Conservation (phyloP, 164 flowering plant species). For the Magnolia officinalis region DNA sequence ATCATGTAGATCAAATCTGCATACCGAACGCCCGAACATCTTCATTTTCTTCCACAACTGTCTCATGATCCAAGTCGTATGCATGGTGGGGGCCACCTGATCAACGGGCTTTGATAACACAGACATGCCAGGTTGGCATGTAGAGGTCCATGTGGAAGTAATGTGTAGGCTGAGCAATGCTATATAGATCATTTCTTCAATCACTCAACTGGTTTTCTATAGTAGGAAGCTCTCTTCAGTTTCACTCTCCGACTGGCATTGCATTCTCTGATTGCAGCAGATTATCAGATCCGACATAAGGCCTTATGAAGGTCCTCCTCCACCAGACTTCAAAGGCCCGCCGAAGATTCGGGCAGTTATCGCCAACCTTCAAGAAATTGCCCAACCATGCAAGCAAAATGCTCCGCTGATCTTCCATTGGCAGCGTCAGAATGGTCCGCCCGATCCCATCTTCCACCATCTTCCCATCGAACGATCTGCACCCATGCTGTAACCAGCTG, state of each 20-base stretch:
- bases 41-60: too few relatives aligned
- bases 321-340: slow-evolving; percentile 99
- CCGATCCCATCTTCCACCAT: slow-evolving; percentile 97
- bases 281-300: slow-evolving; percentile 41
- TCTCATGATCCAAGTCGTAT: too few relatives aligned
- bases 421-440: slow-evolving; percentile 82
- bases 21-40: too few relatives aligned
- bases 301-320: slow-evolving; percentile 82
- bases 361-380: slow-evolving; percentile 74
- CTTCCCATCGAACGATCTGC: slow-evolving; percentile 76
- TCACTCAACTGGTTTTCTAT: too few relatives aligned
- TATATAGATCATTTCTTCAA: too few relatives aligned
- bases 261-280: slow-evolving; percentile 15
- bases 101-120: too few relatives aligned
- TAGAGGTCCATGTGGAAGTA: too few relatives aligned
- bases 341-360: slow-evolving; percentile 91
- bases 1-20: too few relatives aligned
- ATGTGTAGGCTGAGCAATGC: too few relatives aligned
- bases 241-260: not conserved
- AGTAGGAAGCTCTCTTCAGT: too few relatives aligned
- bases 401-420: slow-evolving; percentile 85
- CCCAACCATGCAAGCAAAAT: slow-evolving; percentile 85
- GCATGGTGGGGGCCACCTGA: too few relatives aligned
- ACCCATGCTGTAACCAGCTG: slow-evolving; percentile 81
- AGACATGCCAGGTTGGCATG: too few relatives aligned